Evolutionary conservation across 108 stramenopile genomes (phyloP).

Genomic region (Mayamaea pseudoterrestris): DNA sequence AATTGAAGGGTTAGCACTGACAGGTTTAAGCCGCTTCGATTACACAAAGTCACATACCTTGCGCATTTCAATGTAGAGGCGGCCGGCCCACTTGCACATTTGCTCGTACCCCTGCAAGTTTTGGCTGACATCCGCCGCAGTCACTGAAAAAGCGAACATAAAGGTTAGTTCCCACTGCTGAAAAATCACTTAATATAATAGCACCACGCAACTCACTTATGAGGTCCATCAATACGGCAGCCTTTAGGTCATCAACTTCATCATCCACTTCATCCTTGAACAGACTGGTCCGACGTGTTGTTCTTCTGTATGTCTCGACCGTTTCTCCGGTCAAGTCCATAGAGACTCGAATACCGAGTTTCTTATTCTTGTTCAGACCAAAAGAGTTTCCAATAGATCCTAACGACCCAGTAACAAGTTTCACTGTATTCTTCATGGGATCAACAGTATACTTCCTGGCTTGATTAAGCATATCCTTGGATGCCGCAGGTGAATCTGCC

Average conservation of each 20-base stretch:
- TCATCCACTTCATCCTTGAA: slow-evolving; percentile 11
- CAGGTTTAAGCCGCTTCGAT: too few species aligned
- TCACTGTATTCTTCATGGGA: neutral
- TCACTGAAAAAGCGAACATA: too few species aligned
- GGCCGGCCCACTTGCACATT: slow-evolving; percentile 45
- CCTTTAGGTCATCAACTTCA: slow-evolving; percentile 52
- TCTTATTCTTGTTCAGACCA: too few species aligned
- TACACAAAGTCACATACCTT: slow-evolving; percentile 40
- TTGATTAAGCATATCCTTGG: too few species aligned
- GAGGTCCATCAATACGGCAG: slow-evolving; percentile 56
- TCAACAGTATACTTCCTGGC: slow-evolving; percentile 5
- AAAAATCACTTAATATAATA: too few species aligned
- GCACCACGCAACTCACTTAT: too few species aligned
- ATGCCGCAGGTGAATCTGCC: too few species aligned
- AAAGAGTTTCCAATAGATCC: slow-evolving; percentile 1
- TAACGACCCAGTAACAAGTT: neutral
- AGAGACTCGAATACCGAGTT: slow-evolving; percentile 56
- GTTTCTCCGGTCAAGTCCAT: slow-evolving; percentile 61
- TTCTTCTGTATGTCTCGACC: slow-evolving; percentile 36
- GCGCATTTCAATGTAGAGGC: slow-evolving; percentile 46
- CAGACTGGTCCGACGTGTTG: neutral
- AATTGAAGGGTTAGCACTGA: too few species aligned
- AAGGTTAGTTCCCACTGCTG: too few species aligned
- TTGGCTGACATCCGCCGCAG: slow-evolving; percentile 61
- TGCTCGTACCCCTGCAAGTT: slow-evolving; percentile 63